Conservation (phyloP, 306 rosid species). For the Senna tora region DNA sequence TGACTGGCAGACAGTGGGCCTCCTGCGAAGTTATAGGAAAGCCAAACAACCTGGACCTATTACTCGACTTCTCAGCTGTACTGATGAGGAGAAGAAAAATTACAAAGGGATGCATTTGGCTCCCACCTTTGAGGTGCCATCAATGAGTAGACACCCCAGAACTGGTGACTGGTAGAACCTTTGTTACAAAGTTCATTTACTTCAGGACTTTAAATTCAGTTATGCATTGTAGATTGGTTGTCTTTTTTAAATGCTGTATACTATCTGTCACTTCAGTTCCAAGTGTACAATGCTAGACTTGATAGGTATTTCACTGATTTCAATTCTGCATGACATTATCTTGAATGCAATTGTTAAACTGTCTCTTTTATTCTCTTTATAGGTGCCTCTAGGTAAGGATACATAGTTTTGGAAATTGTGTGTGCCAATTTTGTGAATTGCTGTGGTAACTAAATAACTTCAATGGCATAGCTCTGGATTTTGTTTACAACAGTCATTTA, state of each 20-base stretch:
- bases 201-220: slow-evolving; percentile 23
- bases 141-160: slow-evolving; percentile 94
- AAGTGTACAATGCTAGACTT: slow-evolving; percentile 7
- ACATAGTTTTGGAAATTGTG: slow-evolving; percentile 20
- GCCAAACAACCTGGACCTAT: slow-evolving; percentile 91
- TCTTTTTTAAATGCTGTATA: slow-evolving; percentile 20
- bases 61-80: slow-evolving; percentile 91
- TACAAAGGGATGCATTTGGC: slow-evolving; percentile 94
- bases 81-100: slow-evolving; percentile 87
- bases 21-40: slow-evolving; percentile 81
- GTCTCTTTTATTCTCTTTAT: slow-evolving; percentile 3
- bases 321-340: slow-evolving; percentile 17
- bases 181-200: background rate
- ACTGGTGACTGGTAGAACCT: slow-evolving; percentile 87
- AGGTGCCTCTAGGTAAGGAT: slow-evolving; percentile 6
- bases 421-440: slow-evolving; percentile 13
- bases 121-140: slow-evolving; percentile 94
- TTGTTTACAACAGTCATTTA: slow-evolving; percentile 2
- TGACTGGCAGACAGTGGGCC: slow-evolving; percentile 99
- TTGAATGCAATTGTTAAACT: slow-evolving; percentile 11
- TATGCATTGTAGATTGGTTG: slow-evolving; percentile 37
- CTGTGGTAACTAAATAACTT: background rate
- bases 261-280: slow-evolving; percentile 33
- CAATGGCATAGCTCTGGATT: slow-evolving; percentile 17
- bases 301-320: slow-evolving; percentile 5